Conservation (phyloP, 1,284 basidiomycete genomes). For the Neonothopanus nambi region DNA sequence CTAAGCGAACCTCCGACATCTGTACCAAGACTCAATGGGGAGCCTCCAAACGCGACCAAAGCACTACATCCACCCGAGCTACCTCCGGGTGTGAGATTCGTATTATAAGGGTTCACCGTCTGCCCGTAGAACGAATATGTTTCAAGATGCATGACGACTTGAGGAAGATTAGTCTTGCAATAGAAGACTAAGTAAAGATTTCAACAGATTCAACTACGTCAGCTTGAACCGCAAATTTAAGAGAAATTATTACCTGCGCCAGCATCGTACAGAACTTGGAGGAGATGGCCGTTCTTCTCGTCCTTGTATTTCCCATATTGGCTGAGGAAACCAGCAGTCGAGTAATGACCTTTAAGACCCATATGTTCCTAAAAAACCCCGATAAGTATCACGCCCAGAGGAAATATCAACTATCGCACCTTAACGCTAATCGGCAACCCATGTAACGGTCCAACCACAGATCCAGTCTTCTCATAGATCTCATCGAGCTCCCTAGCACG, state of each 20-base stretch:
- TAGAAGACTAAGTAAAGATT: slow-evolving; percentile 47
- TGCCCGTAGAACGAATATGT: slow-evolving; percentile 41
- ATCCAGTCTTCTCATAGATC: slow-evolving; percentile 33
- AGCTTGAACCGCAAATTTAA: too few species aligned
- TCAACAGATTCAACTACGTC: too few species aligned
- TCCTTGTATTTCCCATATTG: too few species aligned
- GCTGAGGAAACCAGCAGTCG: slow-evolving; percentile 38
- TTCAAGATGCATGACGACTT: slow-evolving; percentile 40
- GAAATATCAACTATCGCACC: slow-evolving; percentile 8
- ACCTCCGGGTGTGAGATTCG: slow-evolving; percentile 45
- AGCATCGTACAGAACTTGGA: slow-evolving; percentile 29
- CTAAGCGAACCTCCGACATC: slow-evolving; percentile 28
- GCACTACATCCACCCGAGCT: slow-evolving; percentile 55
- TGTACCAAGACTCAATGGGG: slow-evolving; percentile 51
- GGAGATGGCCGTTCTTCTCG: slow-evolving; percentile 23
- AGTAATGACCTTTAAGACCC: slow-evolving; percentile 37
- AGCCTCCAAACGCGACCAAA: slow-evolving; percentile 48
- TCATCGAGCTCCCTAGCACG: slow-evolving; percentile 44
- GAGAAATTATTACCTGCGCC: slow-evolving; percentile 30
- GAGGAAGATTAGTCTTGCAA: slow-evolving; percentile 48
- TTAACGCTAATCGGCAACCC: slow-evolving; percentile 47
- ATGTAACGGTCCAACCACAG: slow-evolving; percentile 46
- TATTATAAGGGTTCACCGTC: slow-evolving; percentile 50
- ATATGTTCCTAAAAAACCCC: slow-evolving; percentile 38
- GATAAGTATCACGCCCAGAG: not conserved